Base-by-base conservation (phyloP, 805 yeast species). In the Monosporozyma unispora region DNA sequence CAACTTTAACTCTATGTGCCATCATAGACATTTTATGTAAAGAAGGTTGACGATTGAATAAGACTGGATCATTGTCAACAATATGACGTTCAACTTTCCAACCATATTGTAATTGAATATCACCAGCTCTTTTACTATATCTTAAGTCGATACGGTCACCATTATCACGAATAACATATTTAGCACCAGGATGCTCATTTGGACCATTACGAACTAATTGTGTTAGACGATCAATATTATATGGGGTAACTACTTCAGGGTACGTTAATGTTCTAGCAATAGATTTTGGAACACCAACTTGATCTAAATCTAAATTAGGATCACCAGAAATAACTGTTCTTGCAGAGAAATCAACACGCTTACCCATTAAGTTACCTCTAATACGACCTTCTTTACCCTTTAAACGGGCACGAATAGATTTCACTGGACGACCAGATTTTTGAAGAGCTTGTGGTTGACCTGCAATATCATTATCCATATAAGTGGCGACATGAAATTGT, bases 311-410 rank as follows among this genome's bases (percentile, higher is more conserved):
- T 60, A 93, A 76, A 64, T 93, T 93, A 43, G 99, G 99, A 68
- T 93, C 99, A 77, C 98, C 98, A 9, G 99, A 90, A 75, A 93
- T 93, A 63, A 93, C 99, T 2, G 99, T 90, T 75, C 99, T 88
- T 9, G 99, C 99, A 38, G 98, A 91, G 65, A 89, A 93, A 69
- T 93, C 97, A 52, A 93, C 99, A 78, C 99, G 93, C 77, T 93
- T 93, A 70, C 99, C 99, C 99, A 93, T 93, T 62, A 93, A 74
- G 64, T 93, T 93, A 65, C 98, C 98, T 79, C 99, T 84, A 55
- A 93, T 81, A 75, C 99, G 90, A 53, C 99, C 99, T 74, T 93
- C 99, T 62, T 93, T 93, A 74, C 99, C 99, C 84, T 93, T 93
- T 61, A 93, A 77, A 75, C 99, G 90, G n/a, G 99, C 98, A 73